Evolutionary conservation across 805 yeast species (phyloP).

Genomic region (Candida maltosa): DNA sequence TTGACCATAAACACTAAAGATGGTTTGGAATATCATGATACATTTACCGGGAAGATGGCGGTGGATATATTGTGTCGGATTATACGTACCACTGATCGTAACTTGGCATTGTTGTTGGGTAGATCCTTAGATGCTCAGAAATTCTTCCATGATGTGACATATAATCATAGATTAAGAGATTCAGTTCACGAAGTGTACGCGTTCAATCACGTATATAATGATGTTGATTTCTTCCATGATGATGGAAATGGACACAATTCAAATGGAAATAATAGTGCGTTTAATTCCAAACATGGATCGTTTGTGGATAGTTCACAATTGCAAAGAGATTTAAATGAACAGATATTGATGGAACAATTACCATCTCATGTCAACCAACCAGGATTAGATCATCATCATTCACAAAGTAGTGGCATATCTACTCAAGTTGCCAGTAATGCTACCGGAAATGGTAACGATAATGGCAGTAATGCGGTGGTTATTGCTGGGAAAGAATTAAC

Average conservation of each 20-base stretch:
- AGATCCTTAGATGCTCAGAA: slow-evolving; percentile 92
- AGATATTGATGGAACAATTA: slow-evolving; percentile 15
- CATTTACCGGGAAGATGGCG: slow-evolving; percentile 92
- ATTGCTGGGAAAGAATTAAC: slow-evolving; percentile 7
- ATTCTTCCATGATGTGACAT: slow-evolving; percentile 91
- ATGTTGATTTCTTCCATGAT: slow-evolving; percentile 39
- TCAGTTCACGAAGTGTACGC: slow-evolving; percentile 85
- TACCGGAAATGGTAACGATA: not conserved
- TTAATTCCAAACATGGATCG: slow-evolving; percentile 28
- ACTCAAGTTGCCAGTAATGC: not conserved
- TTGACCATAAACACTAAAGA: slow-evolving; percentile 81
- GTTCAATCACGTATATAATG: slow-evolving; percentile 57
- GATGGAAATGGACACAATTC: slow-evolving; percentile 11
- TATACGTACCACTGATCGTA: slow-evolving; percentile 86
- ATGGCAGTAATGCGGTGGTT: not conserved
- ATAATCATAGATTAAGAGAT: slow-evolving; percentile 89
- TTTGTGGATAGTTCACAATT: slow-evolving; percentile 15
- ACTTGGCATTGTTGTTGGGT: slow-evolving; percentile 83
- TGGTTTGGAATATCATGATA: slow-evolving; percentile 86
- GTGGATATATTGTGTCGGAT: slow-evolving; percentile 86
- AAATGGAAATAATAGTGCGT: slow-evolving; percentile 18
- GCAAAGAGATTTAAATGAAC: slow-evolving; percentile 13
- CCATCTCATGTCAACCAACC: slow-evolving; percentile 8
- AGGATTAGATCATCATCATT: slow-evolving; percentile 1
- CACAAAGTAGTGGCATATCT: not conserved